Conservation (phyloP, 495 filamentous ascomycete genomes). For the Lasiosphaeria ovina region DNA sequence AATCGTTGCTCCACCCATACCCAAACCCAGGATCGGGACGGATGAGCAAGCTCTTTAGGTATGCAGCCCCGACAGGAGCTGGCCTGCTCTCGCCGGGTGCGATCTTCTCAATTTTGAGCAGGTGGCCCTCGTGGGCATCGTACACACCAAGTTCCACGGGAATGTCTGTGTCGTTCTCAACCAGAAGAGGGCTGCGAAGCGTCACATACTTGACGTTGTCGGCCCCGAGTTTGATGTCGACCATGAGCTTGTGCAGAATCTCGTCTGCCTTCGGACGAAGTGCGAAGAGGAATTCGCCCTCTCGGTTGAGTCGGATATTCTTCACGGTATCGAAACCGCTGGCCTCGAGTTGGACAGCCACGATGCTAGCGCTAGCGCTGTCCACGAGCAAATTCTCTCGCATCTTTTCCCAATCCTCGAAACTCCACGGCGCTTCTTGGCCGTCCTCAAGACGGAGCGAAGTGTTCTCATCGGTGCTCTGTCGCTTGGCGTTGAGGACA, state of each 20-base stretch:
- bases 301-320: slow-evolving; percentile 85
- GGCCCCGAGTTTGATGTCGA: slow-evolving; percentile 82
- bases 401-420: slow-evolving; percentile 92
- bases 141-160: slow-evolving; percentile 93
- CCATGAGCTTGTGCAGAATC: slow-evolving; percentile 82
- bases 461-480: slow-evolving; percentile 52
- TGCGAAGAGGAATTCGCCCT: slow-evolving; percentile 87
- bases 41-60: slow-evolving; percentile 83
- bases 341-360: slow-evolving; percentile 82
- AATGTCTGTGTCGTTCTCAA: slow-evolving; percentile 98
- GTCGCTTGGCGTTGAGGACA: slow-evolving; percentile 73
- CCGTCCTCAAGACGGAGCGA: slow-evolving; percentile 85
- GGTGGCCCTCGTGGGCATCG: slow-evolving; percentile 80
- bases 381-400: slow-evolving; percentile 88
- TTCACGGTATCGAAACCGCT: slow-evolving; percentile 90
- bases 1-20: slow-evolving; percentile 88
- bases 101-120: slow-evolving; percentile 97
- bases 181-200: slow-evolving; percentile 86
- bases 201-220: slow-evolving; percentile 99
- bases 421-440: slow-evolving; percentile 90
- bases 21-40: slow-evolving; percentile 96
- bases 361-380: slow-evolving; percentile 63
- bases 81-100: slow-evolving; percentile 87
- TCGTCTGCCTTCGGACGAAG: slow-evolving; percentile 75
- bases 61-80: slow-evolving; percentile 88